phyloP scores from a whole-genome alignment of 768 basidiomycete species.

The Boletus vinaceobasis region DNA sequence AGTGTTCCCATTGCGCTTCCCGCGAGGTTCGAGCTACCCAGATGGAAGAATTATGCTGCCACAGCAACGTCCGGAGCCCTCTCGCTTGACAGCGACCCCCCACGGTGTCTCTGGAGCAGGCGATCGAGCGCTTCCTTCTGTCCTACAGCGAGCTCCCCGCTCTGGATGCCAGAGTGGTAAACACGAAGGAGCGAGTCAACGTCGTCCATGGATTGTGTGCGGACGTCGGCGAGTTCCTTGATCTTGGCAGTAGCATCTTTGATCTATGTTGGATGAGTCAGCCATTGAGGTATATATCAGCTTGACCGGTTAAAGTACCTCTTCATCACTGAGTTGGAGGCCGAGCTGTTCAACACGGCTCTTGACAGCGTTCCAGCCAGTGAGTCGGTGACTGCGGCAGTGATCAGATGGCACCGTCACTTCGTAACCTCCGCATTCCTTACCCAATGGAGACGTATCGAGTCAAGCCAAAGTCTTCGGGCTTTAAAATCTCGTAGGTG shows the following conservation, averaged over 20 bases:
- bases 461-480: constrained; percentile 96
- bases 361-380: constrained; percentile 99
- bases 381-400: constrained; percentile 74
- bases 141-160: constrained; percentile 90
- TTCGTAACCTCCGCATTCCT: constrained; percentile 8
- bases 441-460: constrained; percentile 97
- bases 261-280: constrained; percentile 45
- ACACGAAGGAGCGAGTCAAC: constrained; percentile 95
- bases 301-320: constrained; percentile 41
- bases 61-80: not conserved
- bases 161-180: constrained; percentile 91
- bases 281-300: not conserved
- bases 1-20: not conserved
- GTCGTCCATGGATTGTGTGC: constrained; percentile 98
- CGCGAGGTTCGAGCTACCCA: not conserved
- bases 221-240: constrained; percentile 98
- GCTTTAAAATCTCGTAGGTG: constrained; percentile 99
- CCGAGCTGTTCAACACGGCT: constrained; percentile 97
- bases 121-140: constrained; percentile 89
- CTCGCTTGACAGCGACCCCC: constrained; percentile 18
- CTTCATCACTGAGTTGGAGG: constrained; percentile 83
- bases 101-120: constrained; percentile 76
- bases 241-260: constrained; percentile 99
- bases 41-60: constrained; percentile 5
- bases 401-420: constrained; percentile 2